Percentiles rank a stretch among this genome's conserved stretches.
These are phyloP conservation scores for Solanum chilense DNA, from an alignment of 257 asterid genomes.

Conservation along the genomic window DNA sequence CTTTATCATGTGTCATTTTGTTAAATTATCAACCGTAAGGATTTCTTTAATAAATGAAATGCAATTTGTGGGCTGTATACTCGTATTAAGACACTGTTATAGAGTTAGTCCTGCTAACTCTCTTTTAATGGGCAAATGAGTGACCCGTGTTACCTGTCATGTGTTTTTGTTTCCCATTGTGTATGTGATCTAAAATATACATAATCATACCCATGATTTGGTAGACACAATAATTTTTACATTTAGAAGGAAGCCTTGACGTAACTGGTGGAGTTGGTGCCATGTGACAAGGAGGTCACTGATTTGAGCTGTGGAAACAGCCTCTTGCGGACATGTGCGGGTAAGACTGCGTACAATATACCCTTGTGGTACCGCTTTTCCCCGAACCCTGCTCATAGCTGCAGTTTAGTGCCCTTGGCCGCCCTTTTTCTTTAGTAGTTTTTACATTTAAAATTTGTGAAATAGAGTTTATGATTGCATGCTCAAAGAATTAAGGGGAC, in stretches of 20 bases:
- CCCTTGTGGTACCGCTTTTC: not conserved
- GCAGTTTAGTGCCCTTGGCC: not conserved
- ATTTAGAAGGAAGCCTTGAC: not conserved
- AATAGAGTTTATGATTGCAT: not conserved
- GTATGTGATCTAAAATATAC: not conserved
- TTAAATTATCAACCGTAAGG: not conserved
- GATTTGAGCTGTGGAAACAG: not conserved
- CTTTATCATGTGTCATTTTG: not conserved
- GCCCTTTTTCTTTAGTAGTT: not conserved
- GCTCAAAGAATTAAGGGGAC: not conserved
- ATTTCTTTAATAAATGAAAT: not conserved
- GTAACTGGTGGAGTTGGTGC: not conserved
- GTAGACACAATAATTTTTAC: not conserved
- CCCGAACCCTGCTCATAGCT: not conserved
- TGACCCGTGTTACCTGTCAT: not conserved
- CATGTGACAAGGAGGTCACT: not conserved
- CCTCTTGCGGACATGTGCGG: not conserved
- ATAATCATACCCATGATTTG: not conserved
- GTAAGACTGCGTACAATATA: not conserved
- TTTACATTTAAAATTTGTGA: not conserved
- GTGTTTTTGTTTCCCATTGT: not conserved
- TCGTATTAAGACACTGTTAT: not conserved
- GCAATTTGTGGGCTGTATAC: not conserved
- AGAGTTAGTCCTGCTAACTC: not conserved
- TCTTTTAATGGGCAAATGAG: not conserved